Base-by-base conservation (phyloP, 257 asterid species). In the Misopates orontium region DNA sequence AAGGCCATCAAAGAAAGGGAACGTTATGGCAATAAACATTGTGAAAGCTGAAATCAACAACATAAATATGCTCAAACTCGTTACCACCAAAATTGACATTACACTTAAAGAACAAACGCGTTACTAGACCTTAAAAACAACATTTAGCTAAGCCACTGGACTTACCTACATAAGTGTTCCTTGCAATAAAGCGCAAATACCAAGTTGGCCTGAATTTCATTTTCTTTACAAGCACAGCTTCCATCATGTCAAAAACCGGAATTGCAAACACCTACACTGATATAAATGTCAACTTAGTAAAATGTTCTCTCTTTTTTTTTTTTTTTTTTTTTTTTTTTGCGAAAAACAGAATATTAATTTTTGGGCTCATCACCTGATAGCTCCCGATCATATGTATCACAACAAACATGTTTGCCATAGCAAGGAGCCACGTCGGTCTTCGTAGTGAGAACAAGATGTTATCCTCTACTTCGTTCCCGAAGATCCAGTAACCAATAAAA, bases 171-270 rank as follows among this genome's bases (percentile, higher is more conserved):
- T 79, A 82, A 1, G 53, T 47, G 39, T 16, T 82, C 64, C 87
- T 69, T 21, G 83, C 16, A 58, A 82, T 17, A 12, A 81, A 50
- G 0, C 84, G 83, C 60, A 82, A 55, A 25, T 56, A 57, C 80
- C 80, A 67, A 18, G 70, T 79, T 13, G 73, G 77, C 23, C 10
- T 71, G 67, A 71, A 79, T 20, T 17, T 65, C 16, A 71, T 23
- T 60, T 79, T 82, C 74, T 74, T 79, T 24, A 82, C 81, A 3
- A 82, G 81, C 51, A 77, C 79, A 10, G 76, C 41, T 50, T 82
- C 87, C 56, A 79, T 79, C 84, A 82, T 79, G 77, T 82, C 87
- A 42, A 73, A 82, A 22, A 79, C 84, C 17, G 85, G 85, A 68
- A 82, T 74, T 9, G 87, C 87, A 49, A 76, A 79, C 11, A 82